These are phyloP conservation scores for Kodamaea derodonti DNA, from an alignment of 1,139 yeast genomes.

Conservation along the genomic window DNA sequence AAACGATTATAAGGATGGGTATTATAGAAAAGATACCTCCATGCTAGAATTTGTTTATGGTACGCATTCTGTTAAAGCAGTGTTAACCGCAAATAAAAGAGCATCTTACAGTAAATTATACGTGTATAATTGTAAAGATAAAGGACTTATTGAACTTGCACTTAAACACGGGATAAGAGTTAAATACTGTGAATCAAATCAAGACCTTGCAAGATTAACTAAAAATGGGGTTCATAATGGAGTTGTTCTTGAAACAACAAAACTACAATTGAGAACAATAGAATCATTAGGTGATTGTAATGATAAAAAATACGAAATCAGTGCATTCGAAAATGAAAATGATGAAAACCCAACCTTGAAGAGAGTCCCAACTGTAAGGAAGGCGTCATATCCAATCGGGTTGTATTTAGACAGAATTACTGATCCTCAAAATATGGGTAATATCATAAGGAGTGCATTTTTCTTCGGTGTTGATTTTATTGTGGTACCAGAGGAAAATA, in stretches of 20 bases:
- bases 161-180: slow-evolving; percentile 39
- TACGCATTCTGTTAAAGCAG: slow-evolving; percentile 70
- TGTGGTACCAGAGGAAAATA: slow-evolving; percentile 64
- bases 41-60: slow-evolving; percentile 72
- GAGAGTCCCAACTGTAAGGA: slow-evolving; percentile 10
- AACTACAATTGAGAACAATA: slow-evolving; percentile 46
- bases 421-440: slow-evolving; percentile 91
- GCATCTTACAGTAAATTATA: slow-evolving; percentile 48
- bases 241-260: slow-evolving; percentile 65
- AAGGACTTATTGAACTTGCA: slow-evolving; percentile 43
- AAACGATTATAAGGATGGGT: not conserved
- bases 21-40: slow-evolving; percentile 29
- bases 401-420: slow-evolving; percentile 76
- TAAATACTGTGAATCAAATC: slow-evolving; percentile 44
- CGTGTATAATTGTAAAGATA: slow-evolving; percentile 39
- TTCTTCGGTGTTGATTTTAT: slow-evolving; percentile 83
- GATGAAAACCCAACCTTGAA: slow-evolving; percentile 13
- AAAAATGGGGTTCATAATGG: slow-evolving; percentile 82
- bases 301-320: slow-evolving; percentile 26
- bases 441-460: slow-evolving; percentile 76
- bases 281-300: slow-evolving; percentile 28
- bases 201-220: slow-evolving; percentile 57
- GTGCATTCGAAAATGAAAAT: slow-evolving; percentile 17
- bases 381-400: slow-evolving; percentile 55
- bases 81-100: slow-evolving; percentile 55